Percentiles rank a stretch among this genome's conserved stretches.
These are phyloP conservation scores for Bacterosira constricta DNA, from an alignment of 108 stramenopile species.

Conservation along the genomic window DNA sequence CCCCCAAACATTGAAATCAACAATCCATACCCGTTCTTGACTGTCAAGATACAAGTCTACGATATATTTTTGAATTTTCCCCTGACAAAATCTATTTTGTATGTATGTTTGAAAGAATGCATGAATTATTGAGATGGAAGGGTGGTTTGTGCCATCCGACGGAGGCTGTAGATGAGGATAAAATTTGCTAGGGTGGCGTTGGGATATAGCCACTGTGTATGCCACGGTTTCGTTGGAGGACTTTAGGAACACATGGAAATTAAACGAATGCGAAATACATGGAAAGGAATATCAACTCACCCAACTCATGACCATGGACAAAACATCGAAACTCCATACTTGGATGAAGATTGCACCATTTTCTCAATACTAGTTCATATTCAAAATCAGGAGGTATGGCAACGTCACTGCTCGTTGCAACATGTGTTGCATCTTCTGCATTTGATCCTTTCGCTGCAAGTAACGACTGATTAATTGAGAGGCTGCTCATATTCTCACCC, in stretches of 20 bases:
- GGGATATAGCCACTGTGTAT: constrained; percentile 61
- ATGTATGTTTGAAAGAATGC: constrained; percentile 63
- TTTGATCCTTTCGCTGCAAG: no score
- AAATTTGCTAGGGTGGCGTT: constrained; percentile 75
- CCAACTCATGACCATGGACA: constrained; percentile 61
- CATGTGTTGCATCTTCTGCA: background rate
- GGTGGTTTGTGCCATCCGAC: constrained; percentile 23
- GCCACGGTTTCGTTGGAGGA: background rate
- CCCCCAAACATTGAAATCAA: constrained; percentile 92
- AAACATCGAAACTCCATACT: constrained; percentile 97
- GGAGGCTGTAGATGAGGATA: constrained; percentile 61
- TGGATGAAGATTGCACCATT: constrained; percentile 94
- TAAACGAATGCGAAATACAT: no score
- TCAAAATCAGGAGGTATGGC: background rate
- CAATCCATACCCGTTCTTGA: constrained; percentile 77
- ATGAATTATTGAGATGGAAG: constrained; percentile 7
- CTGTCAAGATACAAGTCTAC: constrained; percentile 87
- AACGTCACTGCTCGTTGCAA: no score
- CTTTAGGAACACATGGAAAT: background rate
- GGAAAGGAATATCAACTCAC: no score
- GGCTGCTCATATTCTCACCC: background rate
- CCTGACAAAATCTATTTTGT: constrained; percentile 46
- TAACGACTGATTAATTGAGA: no score
- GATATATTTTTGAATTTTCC: constrained; percentile 53
- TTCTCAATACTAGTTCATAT: constrained; percentile 80